These are phyloP conservation scores for Irineochytrium annulatum DNA, from an alignment of 192 early-diverging fungal species.

Conservation along the genomic window DNA sequence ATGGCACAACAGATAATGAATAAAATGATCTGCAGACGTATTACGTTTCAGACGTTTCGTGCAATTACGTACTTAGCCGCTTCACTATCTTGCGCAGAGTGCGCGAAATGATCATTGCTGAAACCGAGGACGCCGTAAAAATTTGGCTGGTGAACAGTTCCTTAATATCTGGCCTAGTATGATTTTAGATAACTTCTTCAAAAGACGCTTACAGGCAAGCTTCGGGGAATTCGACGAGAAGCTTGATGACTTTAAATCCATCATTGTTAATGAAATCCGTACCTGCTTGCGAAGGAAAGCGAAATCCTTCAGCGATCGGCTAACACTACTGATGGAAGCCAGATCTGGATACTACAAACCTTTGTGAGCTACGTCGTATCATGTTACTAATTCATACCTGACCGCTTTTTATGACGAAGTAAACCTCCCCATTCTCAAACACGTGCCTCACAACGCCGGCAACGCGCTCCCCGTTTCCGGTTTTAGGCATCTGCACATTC, in stretches of 20 bases:
- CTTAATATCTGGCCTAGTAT: constrained; percentile 12
- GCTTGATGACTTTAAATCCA: background rate
- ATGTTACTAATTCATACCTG: background rate
- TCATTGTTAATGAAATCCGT: constrained; percentile 5
- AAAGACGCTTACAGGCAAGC: constrained; percentile 20
- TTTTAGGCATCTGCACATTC: too few relatives aligned
- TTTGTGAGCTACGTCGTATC: background rate
- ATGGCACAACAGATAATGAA: constrained; percentile 25
- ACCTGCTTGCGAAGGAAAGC: constrained; percentile 24
- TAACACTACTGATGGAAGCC: constrained; percentile 12
- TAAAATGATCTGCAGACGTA: constrained; percentile 11
- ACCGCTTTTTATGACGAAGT: constrained; percentile 12
- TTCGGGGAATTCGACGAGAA: constrained; percentile 26
- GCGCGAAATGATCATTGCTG: background rate
- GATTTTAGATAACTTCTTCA: background rate
- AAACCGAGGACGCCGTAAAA: background rate
- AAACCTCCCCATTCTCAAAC: background rate
- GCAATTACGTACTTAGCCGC: constrained; percentile 8
- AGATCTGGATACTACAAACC: constrained; percentile 1
- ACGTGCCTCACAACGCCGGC: constrained; percentile 7
- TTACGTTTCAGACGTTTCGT: too few relatives aligned
- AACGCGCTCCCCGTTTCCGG: background rate
- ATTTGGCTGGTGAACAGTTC: constrained; percentile 12
- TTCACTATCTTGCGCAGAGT: constrained; percentile 17
- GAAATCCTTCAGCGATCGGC: constrained; percentile 26